These are phyloP conservation scores for Starmerella vitae DNA, from an alignment of 805 yeast species.

Conservation along the genomic window DNA sequence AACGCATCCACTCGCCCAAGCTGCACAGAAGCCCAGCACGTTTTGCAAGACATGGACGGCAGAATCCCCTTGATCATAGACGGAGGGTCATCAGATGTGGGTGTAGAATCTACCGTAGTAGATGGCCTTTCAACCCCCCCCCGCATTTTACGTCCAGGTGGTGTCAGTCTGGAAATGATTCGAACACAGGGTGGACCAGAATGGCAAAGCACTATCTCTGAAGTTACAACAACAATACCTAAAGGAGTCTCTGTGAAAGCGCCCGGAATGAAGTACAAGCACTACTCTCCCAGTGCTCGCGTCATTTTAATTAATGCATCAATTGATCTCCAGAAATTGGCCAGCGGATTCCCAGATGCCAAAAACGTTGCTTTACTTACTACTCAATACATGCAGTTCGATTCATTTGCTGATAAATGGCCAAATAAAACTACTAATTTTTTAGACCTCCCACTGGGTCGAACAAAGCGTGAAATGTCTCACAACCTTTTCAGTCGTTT, in stretches of 20 bases:
- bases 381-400: conserved; percentile 24
- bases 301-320: conserved; percentile 53
- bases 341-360: background rate
- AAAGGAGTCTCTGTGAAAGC: conserved; percentile 57
- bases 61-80: conserved; percentile 74
- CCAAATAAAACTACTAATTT: conserved; percentile 4
- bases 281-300: conserved; percentile 80
- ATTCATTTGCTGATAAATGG: conserved; percentile 5
- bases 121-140: conserved; percentile 84
- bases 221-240: conserved; percentile 41
- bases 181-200: conserved; percentile 45
- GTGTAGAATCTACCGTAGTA: conserved; percentile 87
- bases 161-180: conserved; percentile 70
- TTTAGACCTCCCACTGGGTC: conserved; percentile 30
- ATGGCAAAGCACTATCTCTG: conserved; percentile 44
- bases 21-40: conserved; percentile 82
- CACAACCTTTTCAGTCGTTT: conserved; percentile 58
- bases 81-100: conserved; percentile 81
- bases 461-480: conserved; percentile 48
- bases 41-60: conserved; percentile 62
- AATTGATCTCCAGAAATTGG: conserved; percentile 23
- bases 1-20: conserved; percentile 92
- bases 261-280: conserved; percentile 97
- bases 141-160: conserved; percentile 85
- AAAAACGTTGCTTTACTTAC: conserved; percentile 37